Evolutionary conservation across 331 rosid species (phyloP).

Genomic region (Dryas integrifolia): DNA sequence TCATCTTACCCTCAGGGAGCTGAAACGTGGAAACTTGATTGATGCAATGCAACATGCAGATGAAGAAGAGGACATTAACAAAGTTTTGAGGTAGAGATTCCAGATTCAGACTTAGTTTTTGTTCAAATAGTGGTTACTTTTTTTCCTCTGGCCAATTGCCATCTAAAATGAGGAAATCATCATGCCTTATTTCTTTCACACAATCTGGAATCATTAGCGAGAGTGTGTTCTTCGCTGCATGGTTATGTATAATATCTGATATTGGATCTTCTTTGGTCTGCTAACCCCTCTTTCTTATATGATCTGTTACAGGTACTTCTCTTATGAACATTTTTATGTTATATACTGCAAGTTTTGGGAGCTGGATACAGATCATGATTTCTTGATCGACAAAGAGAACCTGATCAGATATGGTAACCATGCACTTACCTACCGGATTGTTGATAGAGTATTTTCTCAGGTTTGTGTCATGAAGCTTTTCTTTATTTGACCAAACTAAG

Average conservation of each 20-base stretch:
- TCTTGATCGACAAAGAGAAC: slow-evolving; percentile 94
- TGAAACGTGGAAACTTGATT: slow-evolving; percentile 88
- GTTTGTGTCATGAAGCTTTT: slow-evolving; percentile 50
- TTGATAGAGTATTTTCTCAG: slow-evolving; percentile 99
- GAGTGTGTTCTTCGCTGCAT: slow-evolving; percentile 6
- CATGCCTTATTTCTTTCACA: slow-evolving; percentile 1
- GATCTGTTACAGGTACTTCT: slow-evolving; percentile 67
- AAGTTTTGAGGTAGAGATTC: slow-evolving; percentile 80
- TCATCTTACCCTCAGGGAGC: slow-evolving; percentile 86
- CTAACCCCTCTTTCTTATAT: slow-evolving; percentile 3
- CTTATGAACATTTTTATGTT: slow-evolving; percentile 96
- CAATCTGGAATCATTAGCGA: slow-evolving; percentile 4
- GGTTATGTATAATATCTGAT: slow-evolving; percentile 7
- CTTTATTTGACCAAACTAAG: slow-evolving; percentile 19
- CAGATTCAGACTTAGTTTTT: slow-evolving; percentile 6
- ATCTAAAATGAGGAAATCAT: slow-evolving; percentile 5
- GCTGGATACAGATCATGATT: slow-evolving; percentile 98
- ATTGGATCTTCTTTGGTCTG: background rate
- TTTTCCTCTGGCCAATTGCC: background rate
- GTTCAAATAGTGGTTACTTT: background rate
- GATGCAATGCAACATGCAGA: slow-evolving; percentile 99
- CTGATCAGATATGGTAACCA: slow-evolving; percentile 98
- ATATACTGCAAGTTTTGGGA: slow-evolving; percentile 99
- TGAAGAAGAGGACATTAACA: slow-evolving; percentile 98
- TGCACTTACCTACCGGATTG: slow-evolving; percentile 96